Base-by-base conservation (phyloP, 352 stramenopile species). In the Globisporangium cederbergense region DNA sequence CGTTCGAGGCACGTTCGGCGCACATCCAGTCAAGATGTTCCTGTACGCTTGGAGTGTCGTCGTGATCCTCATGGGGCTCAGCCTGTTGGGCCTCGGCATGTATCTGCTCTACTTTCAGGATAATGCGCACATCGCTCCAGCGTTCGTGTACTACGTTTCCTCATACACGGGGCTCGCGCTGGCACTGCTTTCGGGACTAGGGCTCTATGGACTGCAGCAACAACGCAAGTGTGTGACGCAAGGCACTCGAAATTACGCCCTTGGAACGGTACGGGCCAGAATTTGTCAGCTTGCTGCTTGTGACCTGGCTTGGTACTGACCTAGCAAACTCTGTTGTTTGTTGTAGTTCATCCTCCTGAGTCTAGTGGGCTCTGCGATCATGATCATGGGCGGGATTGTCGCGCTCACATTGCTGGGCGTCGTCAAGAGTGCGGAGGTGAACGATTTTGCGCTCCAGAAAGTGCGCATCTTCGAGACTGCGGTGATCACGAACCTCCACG, bases 21-120 rank as follows among this genome's bases (percentile, higher is more conserved):
- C 68, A 10, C 68, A 64, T 2, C 38, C 73, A 0, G 68, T 79
- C 16, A 77, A 89, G 58, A 52, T 64, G 1, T 78, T 79, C 14
- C 62, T 90, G 36, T 91, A 91, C 52, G 70, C 65, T 5, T 89
- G 81, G 77, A 79, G 72, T 0, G 71, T 86, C 22, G 45, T 86
- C 32, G 72, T 83, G 20, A 85, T 79, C 46, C 53, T 86, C 13
- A 73, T 87, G 11, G 78, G 78, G 0, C 28, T 91, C 13, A 56
- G 75, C 1, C 52, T 88, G 30, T 59, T 86, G 4, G 82, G 64
- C 7, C 66, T 88, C n/a, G 80, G 83, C 0, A 43, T 90, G 34
- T 91, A 88, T 32, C 64, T 84, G 16, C 65, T 87, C 22, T 90
- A 81, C 60, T 83, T 88, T 52, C 76, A 89, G 58, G 71, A 82